Evolutionary conservation across 2,329 filamentous ascomycete genomes (phyloP), one percentile per base, ranked within the genome.

Genomic region (Ilyonectria robusta): DNA sequence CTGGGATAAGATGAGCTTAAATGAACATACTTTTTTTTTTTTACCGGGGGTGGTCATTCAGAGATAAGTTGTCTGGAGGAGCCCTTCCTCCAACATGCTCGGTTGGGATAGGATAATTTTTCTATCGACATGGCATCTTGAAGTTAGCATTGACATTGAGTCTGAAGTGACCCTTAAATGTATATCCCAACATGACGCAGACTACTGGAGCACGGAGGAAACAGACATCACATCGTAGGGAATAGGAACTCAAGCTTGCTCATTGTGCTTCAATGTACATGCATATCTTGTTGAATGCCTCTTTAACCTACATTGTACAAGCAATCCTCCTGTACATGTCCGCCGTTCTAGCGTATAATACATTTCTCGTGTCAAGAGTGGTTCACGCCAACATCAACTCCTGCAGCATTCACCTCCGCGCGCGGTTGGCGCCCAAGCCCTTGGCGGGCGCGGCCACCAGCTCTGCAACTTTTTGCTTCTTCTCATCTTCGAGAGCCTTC

Each of bases 391-490:
- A 31, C 26, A 17, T n/a, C 47, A 10, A 19, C 26, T n/a, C 23
- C 13, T 9, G 7, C 3, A 8, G 33, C 29, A 33, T 62, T 69
- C 56, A 78, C 67, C 72, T 76, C 71, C 71, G 72, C 26, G 63
- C 69, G 13, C 75, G 71, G 59, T 55, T 67, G 4, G 69, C 72
- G 9, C 69, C 66, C 17, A 65, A 35, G 23, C 61, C 58, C 65
- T 70, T 76, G 17, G 61, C 54, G 17, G 74, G 62, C 21, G 71
- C 76, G 15, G 73, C 66, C 58, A 78, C 75, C 65, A 79, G 59
- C 72, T 81, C 77, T 9, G 78, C 78, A 54, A 73, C 70, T 72
- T 75, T 78, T 59, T 77, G 71, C 76, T 77, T 74, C 74, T 78
- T 74, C 68, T 76, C 72, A 42, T 82, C 79, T 71, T 81, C 78